A percentile compares a stretch with the other conserved stretches of the same genome.
phyloP scores from a whole-genome alignment of 352 stramenopile genomes.

The Phytophthora parvispora region DNA sequence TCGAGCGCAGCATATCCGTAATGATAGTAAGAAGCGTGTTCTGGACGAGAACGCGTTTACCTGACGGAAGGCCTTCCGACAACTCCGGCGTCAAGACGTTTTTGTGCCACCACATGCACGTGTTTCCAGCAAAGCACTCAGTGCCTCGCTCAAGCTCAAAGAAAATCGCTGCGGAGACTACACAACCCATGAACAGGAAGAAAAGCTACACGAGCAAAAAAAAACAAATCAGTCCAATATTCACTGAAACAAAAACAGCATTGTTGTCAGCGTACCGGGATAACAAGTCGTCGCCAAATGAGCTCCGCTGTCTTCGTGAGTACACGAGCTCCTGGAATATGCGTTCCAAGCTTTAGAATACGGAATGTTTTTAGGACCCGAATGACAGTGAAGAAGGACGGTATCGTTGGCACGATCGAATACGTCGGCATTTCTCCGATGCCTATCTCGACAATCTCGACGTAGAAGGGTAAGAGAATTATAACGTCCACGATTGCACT shows the following conservation, averaged over 20 bases:
- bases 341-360: conserved; percentile 54
- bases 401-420: conserved; percentile 46
- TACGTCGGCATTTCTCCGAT: conserved; percentile 34
- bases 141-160: conserved; percentile 62
- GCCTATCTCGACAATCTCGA: conserved; percentile 34
- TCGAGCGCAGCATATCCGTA: conserved; percentile 57
- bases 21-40: conserved; percentile 41
- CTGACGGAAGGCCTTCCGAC: conserved; percentile 21
- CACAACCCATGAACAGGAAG: conserved; percentile 59
- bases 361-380: conserved; percentile 57
- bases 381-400: conserved; percentile 54
- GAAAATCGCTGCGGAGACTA: conserved; percentile 50
- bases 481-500: conserved; percentile 26
- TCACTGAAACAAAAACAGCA: too few species aligned
- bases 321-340: conserved; percentile 51
- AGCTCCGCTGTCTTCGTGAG: conserved; percentile 43
- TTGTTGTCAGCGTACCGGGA: conserved; percentile 47
- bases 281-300: conserved; percentile 37
- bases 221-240: too few species aligned
- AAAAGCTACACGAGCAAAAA: conserved; percentile 58
- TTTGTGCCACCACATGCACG: conserved; percentile 50
- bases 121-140: conserved; percentile 38
- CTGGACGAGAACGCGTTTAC: conserved; percentile 55
- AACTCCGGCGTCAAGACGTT: conserved; percentile 53
- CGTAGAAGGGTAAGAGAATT: conserved; percentile 49